phyloP scores from a whole-genome alignment of 2,329 filamentous ascomycete species.

The Colletotrichum euphorbiae region DNA sequence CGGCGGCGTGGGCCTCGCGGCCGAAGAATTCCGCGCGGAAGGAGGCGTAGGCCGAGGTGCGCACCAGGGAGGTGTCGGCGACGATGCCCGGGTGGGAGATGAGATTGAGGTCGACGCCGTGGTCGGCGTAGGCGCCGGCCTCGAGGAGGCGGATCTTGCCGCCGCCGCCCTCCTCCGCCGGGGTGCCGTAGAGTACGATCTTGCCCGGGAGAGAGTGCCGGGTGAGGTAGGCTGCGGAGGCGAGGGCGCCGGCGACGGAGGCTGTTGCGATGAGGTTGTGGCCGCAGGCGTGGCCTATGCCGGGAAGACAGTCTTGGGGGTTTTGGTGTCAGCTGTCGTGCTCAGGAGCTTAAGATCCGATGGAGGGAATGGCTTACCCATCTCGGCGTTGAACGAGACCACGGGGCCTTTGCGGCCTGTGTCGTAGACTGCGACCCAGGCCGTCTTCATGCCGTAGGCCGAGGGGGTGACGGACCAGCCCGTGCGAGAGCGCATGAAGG shows the following conservation, averaged over 20 bases:
- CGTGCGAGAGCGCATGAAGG: slow-evolving; percentile 55
- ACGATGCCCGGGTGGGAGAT: slow-evolving; percentile 61
- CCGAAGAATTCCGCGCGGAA: slow-evolving; percentile 66
- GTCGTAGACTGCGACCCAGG: slow-evolving; percentile 63
- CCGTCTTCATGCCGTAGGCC: slow-evolving; percentile 63
- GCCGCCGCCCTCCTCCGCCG: slow-evolving; percentile 62
- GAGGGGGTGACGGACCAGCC: slow-evolving; percentile 64
- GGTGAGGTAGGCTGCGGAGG: slow-evolving; percentile 55
- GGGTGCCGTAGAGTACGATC: slow-evolving; percentile 62
- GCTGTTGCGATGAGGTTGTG: slow-evolving; percentile 66
- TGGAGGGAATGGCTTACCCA: slow-evolving; percentile 48
- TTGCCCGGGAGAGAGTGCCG: slow-evolving; percentile 56
- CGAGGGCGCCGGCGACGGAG: slow-evolving; percentile 59
- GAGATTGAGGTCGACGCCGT: slow-evolving; percentile 60
- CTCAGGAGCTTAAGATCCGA: not conserved
- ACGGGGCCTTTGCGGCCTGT: slow-evolving; percentile 58
- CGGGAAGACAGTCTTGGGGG: slow-evolving; percentile 59
- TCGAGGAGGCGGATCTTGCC: slow-evolving; percentile 44
- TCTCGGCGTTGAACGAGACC: slow-evolving; percentile 60
- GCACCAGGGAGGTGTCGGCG: slow-evolving; percentile 59
- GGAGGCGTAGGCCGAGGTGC: slow-evolving; percentile 62
- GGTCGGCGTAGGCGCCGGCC: slow-evolving; percentile 51
- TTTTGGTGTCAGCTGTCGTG: slow-evolving; percentile 32
- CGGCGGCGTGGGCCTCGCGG: slow-evolving; percentile 66
- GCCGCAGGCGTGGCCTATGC: slow-evolving; percentile 65